Conservation (phyloP, 2,329 filamentous ascomycete genomes). For the Shiraia sp. region DNA sequence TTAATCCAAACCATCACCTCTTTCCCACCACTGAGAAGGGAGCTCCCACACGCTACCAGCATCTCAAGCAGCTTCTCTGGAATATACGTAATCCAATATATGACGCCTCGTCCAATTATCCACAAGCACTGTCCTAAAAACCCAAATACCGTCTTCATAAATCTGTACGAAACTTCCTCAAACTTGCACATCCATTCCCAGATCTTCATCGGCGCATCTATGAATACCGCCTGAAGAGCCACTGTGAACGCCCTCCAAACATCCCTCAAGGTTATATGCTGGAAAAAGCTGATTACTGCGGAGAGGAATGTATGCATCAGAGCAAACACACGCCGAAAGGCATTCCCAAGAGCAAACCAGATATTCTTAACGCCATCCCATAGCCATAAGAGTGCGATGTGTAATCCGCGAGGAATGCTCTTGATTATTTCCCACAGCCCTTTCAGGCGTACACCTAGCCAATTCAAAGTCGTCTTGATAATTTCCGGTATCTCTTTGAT, state of each 20-base stretch:
- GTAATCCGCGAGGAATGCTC: constrained; percentile 9
- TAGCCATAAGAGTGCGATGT: constrained; percentile 13
- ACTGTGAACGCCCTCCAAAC: constrained; percentile 11
- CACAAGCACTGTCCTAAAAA: constrained; percentile 12
- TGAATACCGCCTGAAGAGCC: constrained; percentile 11
- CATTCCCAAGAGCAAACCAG: constrained; percentile 3
- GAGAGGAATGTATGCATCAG: constrained; percentile 17
- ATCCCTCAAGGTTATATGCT: constrained; percentile 15
- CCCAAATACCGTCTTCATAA: constrained; percentile 14
- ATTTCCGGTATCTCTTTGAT: constrained; percentile 6
- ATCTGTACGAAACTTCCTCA: constrained; percentile 7
- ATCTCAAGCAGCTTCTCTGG: constrained; percentile 17
- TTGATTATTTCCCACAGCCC: constrained; percentile 5
- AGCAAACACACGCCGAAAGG: constrained; percentile 12
- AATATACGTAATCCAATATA: constrained; percentile 13
- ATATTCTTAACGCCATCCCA: constrained; percentile 15
- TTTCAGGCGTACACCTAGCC: background rate
- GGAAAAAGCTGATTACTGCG: constrained; percentile 15
- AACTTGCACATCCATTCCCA: constrained; percentile 18
- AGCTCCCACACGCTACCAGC: constrained; percentile 7
- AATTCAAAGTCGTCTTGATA: background rate
- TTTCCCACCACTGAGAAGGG: constrained; percentile 10
- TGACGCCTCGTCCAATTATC: constrained; percentile 3
- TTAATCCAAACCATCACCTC: constrained; percentile 23
- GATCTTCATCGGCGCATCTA: constrained; percentile 16